Conservation (phyloP, 2,329 filamentous ascomycete genomes). For the Microsporum canis region DNA sequence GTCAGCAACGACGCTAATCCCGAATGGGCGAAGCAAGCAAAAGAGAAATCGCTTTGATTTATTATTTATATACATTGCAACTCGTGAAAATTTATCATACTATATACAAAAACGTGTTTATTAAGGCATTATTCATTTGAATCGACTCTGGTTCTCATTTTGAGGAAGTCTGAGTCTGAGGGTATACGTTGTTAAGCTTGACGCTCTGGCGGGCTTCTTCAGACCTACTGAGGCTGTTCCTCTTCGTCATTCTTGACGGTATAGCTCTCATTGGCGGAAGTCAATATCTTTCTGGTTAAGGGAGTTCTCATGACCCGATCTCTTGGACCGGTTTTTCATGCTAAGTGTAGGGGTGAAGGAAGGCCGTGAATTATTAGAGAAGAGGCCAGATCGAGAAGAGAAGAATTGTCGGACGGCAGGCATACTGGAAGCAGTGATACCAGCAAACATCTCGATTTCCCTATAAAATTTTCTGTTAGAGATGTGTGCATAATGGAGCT, state of each 20-base stretch:
- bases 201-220: background rate
- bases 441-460: background rate
- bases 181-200: background rate
- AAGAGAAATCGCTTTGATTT: background rate
- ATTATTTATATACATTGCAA: background rate
- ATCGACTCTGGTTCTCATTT: background rate
- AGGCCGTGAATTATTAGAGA: background rate
- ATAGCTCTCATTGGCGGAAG: background rate
- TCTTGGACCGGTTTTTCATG: background rate
- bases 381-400: background rate
- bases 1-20: background rate
- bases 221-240: background rate
- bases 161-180: background rate
- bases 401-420: slow-evolving; percentile 3
- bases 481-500: background rate
- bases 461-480: background rate
- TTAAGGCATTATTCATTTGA: background rate
- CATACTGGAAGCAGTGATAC: slow-evolving; percentile 4
- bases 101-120: background rate
- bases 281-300: background rate
- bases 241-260: background rate
- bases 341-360: background rate
- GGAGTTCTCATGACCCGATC: background rate
- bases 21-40: background rate
- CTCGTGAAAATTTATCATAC: background rate